Percentiles rank a stretch among this genome's conserved stretches.
Conservation (phyloP, 306 rosid species). For the Acmispon strigosus region DNA sequence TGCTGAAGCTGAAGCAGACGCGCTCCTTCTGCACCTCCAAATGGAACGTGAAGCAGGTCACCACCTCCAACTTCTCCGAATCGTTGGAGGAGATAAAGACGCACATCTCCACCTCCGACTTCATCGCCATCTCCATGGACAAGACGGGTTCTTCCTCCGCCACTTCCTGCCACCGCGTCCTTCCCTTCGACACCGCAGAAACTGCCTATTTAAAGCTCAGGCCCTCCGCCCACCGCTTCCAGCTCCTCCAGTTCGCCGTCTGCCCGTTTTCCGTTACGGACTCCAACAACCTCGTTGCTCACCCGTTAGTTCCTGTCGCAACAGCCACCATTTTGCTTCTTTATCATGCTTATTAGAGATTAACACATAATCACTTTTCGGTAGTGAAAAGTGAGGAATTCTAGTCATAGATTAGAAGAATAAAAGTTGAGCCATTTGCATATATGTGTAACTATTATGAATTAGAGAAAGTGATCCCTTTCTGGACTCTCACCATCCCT, state of each 20-base stretch:
- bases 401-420: no score
- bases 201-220: constrained; percentile 65
- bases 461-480: no score
- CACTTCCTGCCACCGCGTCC: constrained; percentile 58
- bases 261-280: constrained; percentile 67
- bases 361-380: not conserved
- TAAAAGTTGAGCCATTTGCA: no score
- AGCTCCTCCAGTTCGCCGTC: constrained; percentile 73
- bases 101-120: constrained; percentile 53
- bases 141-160: constrained; percentile 61
- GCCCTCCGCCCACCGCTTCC: constrained; percentile 66
- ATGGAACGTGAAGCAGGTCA: constrained; percentile 74
- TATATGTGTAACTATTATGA: no score
- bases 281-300: constrained; percentile 47
- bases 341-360: not conserved
- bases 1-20: constrained; percentile 15
- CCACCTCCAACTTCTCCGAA: constrained; percentile 48
- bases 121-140: constrained; percentile 60
- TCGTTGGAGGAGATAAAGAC: constrained; percentile 46
- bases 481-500: no score
- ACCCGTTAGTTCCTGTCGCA: constrained; percentile 54
- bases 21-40: constrained; percentile 39
- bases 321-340: not conserved
- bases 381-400: no score
- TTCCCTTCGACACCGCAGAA: constrained; percentile 57